Conservation (phyloP, 2,329 filamentous ascomycete species). For the Penicillium sp. region DNA sequence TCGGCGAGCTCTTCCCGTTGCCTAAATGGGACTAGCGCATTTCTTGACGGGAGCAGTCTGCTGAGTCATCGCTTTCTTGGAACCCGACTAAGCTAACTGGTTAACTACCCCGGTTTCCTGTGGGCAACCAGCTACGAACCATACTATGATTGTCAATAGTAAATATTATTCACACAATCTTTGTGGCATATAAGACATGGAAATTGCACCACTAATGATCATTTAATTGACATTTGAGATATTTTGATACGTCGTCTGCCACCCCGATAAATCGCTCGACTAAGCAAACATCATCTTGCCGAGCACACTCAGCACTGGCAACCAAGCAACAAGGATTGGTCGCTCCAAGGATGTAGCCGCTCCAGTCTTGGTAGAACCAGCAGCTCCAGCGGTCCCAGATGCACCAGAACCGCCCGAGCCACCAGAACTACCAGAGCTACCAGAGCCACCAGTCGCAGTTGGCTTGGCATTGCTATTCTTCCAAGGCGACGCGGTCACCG, state of each 20-base stretch:
- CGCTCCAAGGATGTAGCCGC: neutral
- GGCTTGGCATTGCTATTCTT: neutral
- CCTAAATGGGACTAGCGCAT: constrained; percentile 20
- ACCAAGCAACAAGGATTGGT: neutral
- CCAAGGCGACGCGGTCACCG: neutral
- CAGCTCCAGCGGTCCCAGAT: neutral
- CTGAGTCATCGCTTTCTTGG: constrained; percentile 21
- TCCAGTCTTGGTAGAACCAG: neutral
- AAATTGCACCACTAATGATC: neutral
- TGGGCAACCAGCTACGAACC: too few species aligned
- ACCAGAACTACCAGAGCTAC: neutral
- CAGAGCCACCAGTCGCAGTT: neutral
- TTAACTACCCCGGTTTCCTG: too few species aligned
- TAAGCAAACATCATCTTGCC: neutral
- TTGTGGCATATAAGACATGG: too few species aligned
- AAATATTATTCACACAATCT: too few species aligned
- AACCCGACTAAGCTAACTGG: too few species aligned
- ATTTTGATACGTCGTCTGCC: too few species aligned
- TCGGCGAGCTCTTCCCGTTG: constrained; percentile 23
- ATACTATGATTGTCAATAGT: too few species aligned
- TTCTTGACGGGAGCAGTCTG: neutral
- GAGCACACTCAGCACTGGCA: neutral
- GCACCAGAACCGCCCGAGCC: neutral
- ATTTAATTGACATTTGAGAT: neutral
- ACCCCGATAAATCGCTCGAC: neutral